phyloP scores from a whole-genome alignment of 2,329 filamentous ascomycete genomes.

The Penicillium sclerotigenum region DNA sequence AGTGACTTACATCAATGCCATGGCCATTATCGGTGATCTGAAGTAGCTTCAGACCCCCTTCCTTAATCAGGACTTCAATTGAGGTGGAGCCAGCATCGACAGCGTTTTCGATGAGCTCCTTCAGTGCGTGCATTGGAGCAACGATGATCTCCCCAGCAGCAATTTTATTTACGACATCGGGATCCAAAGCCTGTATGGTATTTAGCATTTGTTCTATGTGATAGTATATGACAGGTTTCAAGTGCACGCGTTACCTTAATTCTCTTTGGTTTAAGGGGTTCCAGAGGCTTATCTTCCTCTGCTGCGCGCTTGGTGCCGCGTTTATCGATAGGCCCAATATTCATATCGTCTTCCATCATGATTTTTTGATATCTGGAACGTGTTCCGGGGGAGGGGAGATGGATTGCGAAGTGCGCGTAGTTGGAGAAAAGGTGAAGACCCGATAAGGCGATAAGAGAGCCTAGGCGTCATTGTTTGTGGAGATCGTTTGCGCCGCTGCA shows the following conservation, averaged over 20 bases:
- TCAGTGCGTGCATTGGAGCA: conserved; percentile 90
- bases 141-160: conserved; percentile 98
- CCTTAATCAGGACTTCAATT: conserved; percentile 87
- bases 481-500: not conserved
- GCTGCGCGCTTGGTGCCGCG: conserved; percentile 52
- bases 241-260: conserved; percentile 34
- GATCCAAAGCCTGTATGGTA: conserved; percentile 69
- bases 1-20: conserved; percentile 74
- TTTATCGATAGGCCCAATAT: conserved; percentile 38
- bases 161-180: conserved; percentile 96
- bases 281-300: conserved; percentile 39
- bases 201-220: not conserved
- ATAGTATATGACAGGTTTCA: not conserved
- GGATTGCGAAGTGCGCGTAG: conserved; percentile 5
- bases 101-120: conserved; percentile 94
- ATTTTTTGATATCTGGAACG: not conserved
- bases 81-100: conserved; percentile 95
- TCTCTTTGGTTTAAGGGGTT: conserved; percentile 45
- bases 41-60: conserved; percentile 88
- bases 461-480: conserved; percentile 8
- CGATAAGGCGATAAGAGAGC: conserved; percentile 24
- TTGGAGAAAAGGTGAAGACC: conserved; percentile 15
- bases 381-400: not conserved
- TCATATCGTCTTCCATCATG: conserved; percentile 44
- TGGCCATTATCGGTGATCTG: conserved; percentile 98